Percentiles rank a stretch among this genome's conserved stretches.
phyloP scores from a whole-genome alignment of 805 yeast species.

The Kodamaea kakaduensis region DNA sequence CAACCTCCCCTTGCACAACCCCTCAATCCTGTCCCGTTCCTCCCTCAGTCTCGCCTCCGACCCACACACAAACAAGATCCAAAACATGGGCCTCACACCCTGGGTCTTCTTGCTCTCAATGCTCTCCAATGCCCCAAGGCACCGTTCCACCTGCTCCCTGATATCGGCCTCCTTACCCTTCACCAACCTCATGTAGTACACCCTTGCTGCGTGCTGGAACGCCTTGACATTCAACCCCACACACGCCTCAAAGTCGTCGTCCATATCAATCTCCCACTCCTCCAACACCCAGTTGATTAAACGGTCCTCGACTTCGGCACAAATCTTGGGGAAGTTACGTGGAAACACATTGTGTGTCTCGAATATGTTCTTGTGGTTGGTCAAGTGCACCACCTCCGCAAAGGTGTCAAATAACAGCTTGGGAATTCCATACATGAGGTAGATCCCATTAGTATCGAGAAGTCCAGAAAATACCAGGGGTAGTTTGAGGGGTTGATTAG shows the following conservation, averaged over 20 bases:
- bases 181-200: conserved; percentile 46
- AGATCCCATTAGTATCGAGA: conserved; percentile 20
- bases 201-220: conserved; percentile 41
- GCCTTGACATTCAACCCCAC: conserved; percentile 34
- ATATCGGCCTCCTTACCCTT: conserved; percentile 17
- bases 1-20: conserved; percentile 27
- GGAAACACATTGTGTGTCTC: conserved; percentile 37
- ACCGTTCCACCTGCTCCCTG: conserved; percentile 1
- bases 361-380: conserved; percentile 53
- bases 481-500: conserved; percentile 13
- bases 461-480: conserved; percentile 1
- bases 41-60: conserved; percentile 24
- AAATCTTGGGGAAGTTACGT: conserved; percentile 51
- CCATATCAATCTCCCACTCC: conserved; percentile 34
- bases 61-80: conserved; percentile 45
- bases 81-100: conserved; percentile 39
- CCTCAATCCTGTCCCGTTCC: conserved; percentile 25
- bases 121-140: conserved; percentile 6
- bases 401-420: conserved; percentile 42
- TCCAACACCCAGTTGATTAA: conserved; percentile 43
- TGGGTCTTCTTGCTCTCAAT: not conserved
- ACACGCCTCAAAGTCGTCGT: conserved; percentile 34
- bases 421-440: conserved; percentile 48
- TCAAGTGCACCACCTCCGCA: conserved; percentile 41
- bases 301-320: conserved; percentile 53